Evolutionary conservation across 495 filamentous ascomycete genomes (phyloP).

Genomic region (Lasiosphaeria hispida): DNA sequence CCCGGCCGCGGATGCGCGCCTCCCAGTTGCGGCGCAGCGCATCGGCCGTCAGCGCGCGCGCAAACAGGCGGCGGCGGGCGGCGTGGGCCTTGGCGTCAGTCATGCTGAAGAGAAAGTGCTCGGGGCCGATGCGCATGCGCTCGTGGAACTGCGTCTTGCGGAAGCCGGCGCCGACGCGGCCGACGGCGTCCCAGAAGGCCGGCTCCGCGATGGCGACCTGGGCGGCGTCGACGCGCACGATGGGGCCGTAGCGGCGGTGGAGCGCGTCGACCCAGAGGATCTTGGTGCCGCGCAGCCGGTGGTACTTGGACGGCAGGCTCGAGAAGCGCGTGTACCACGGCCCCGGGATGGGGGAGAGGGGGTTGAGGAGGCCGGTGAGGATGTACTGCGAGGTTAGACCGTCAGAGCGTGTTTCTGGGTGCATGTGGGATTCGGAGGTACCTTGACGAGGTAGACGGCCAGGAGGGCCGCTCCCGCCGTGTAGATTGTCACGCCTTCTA

Average conservation of each 20-base stretch:
- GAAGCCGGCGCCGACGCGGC: constrained; percentile 24
- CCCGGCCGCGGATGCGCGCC: neutral
- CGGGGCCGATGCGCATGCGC: constrained; percentile 11
- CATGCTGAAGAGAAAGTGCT: constrained; percentile 16
- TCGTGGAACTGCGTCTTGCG: constrained; percentile 18
- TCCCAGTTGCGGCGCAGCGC: constrained; percentile 20
- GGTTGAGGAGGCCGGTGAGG: constrained; percentile 52
- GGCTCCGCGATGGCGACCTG: constrained; percentile 52
- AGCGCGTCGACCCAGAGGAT: constrained; percentile 22
- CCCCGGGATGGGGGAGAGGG: constrained; percentile 51
- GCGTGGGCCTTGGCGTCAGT: constrained; percentile 10
- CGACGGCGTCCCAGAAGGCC: constrained; percentile 56
- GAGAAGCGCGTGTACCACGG: constrained; percentile 44
- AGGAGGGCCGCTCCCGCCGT: neutral
- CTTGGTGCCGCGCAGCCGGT: constrained; percentile 18
- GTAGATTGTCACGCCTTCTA: neutral
- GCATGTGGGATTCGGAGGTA: too few species aligned
- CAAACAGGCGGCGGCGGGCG: constrained; percentile 16
- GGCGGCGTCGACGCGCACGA: constrained; percentile 55
- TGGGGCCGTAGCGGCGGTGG: constrained; percentile 49
- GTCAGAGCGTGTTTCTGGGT: too few species aligned
- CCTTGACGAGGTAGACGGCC: neutral
- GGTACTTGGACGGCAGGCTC: constrained; percentile 28
- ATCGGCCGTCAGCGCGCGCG: constrained; percentile 13
- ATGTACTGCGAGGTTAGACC: constrained; percentile 15